Conservation (phyloP, 176 grass and related monocot genomes). For the Zea mays region Zm-B73-REFERENCE-NAM-5.0 NC_050098.1:168481501-168482000, state of each 20-base stretch:
- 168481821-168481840: neutral
- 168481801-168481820: slow-evolving; percentile 57
- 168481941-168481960: slow-evolving; percentile 72
- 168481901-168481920: slow-evolving; percentile 44
- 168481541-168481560: neutral
- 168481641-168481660: slow-evolving; percentile 47
- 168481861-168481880: neutral
- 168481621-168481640: neutral
- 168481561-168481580: neutral
- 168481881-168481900: neutral
- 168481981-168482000: slow-evolving; percentile 78
- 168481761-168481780: slow-evolving; percentile 51
- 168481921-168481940: slow-evolving; percentile 43
- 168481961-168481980: slow-evolving; percentile 79
- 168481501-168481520: neutral
- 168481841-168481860: neutral
- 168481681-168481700: neutral
- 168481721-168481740: slow-evolving; percentile 48
- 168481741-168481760: slow-evolving; percentile 58
- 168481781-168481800: slow-evolving; percentile 59
- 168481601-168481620: slow-evolving; percentile 13
- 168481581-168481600: neutral
- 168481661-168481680: slow-evolving; percentile 41
- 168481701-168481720: slow-evolving; percentile 37
- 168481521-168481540: neutral